Evolutionary conservation across 2,329 filamentous ascomycete genomes (phyloP).

Genomic region (Beauveria caledonica): DNA sequence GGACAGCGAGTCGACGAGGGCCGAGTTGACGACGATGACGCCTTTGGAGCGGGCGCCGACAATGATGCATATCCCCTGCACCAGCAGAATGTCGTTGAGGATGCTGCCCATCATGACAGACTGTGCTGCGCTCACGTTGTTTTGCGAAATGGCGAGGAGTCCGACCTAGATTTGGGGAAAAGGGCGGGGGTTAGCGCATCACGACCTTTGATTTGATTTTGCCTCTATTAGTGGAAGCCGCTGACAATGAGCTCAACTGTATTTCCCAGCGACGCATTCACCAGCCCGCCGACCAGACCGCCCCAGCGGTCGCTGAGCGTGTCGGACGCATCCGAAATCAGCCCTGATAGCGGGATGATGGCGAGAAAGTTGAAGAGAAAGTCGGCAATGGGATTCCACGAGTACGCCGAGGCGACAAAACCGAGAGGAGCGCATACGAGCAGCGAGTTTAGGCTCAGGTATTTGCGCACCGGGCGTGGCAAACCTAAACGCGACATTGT

Average conservation of each 20-base stretch:
- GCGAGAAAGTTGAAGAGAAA: slow-evolving; percentile 11
- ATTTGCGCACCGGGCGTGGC: not conserved
- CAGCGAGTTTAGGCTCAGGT: slow-evolving; percentile 2
- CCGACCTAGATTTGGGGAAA: slow-evolving; percentile 7
- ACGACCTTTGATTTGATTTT: too few species aligned
- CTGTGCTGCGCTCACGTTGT: slow-evolving; percentile 13
- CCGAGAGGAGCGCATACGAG: slow-evolving; percentile 12
- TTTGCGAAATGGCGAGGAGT: slow-evolving; percentile 11
- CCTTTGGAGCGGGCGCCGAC: slow-evolving; percentile 13
- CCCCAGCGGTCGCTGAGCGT: slow-evolving; percentile 13
- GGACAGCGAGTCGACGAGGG: slow-evolving; percentile 14
- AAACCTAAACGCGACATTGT: not conserved
- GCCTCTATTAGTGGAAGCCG: too few species aligned
- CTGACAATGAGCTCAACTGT: slow-evolving; percentile 15
- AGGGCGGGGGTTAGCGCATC: not conserved
- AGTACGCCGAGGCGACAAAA: slow-evolving; percentile 7
- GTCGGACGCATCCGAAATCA: slow-evolving; percentile 13
- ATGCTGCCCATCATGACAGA: slow-evolving; percentile 16
- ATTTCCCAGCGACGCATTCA: slow-evolving; percentile 15
- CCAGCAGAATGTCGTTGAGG: slow-evolving; percentile 14
- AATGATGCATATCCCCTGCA: slow-evolving; percentile 15
- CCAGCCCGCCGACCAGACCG: slow-evolving; percentile 11
- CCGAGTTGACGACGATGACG: slow-evolving; percentile 14
- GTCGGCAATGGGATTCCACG: slow-evolving; percentile 10
- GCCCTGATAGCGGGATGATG: slow-evolving; percentile 14